Evolutionary conservation across 345 rosid genomes (phyloP).

Genomic region (Murraya paniculata): DNA sequence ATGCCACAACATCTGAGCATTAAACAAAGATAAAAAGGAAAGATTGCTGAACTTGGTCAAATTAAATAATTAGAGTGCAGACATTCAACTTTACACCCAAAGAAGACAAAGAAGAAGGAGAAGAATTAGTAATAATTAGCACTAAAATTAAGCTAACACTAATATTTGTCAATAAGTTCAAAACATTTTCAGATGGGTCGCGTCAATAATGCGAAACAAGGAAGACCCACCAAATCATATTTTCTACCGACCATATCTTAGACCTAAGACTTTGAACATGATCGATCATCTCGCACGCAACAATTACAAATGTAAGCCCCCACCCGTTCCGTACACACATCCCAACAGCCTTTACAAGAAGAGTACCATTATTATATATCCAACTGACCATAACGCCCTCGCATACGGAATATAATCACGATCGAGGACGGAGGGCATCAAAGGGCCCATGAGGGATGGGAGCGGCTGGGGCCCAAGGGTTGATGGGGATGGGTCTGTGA

Average conservation of each 20-base stretch:
- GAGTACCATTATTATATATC: neutral
- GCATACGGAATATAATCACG: slow-evolving; percentile 13
- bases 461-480: slow-evolving; percentile 46
- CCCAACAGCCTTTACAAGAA: neutral
- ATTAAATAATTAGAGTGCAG: neutral
- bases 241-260: slow-evolving; percentile 40
- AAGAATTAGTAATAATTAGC: slow-evolving; percentile 5
- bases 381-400: slow-evolving; percentile 29
- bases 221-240: slow-evolving; percentile 49
- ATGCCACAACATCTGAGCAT: neutral
- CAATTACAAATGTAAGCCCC: slow-evolving; percentile 4
- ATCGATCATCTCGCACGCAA: neutral
- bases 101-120: neutral
- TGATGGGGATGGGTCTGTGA: slow-evolving; percentile 44
- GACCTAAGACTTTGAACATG: slow-evolving; percentile 22
- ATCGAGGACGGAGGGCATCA: slow-evolving; percentile 52
- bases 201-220: slow-evolving; percentile 43
- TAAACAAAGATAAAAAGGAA: neutral
- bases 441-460: slow-evolving; percentile 40
- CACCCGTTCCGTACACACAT: slow-evolving; percentile 15
- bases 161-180: slow-evolving; percentile 18
- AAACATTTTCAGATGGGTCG: slow-evolving; percentile 19
- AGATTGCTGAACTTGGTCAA: neutral
- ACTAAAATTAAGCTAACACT: slow-evolving; percentile 12
- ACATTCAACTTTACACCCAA: neutral